These are phyloP conservation scores for Carex scoparia DNA, from an alignment of 176 grass and related monocot genomes.

Conservation along the genomic window DNA sequence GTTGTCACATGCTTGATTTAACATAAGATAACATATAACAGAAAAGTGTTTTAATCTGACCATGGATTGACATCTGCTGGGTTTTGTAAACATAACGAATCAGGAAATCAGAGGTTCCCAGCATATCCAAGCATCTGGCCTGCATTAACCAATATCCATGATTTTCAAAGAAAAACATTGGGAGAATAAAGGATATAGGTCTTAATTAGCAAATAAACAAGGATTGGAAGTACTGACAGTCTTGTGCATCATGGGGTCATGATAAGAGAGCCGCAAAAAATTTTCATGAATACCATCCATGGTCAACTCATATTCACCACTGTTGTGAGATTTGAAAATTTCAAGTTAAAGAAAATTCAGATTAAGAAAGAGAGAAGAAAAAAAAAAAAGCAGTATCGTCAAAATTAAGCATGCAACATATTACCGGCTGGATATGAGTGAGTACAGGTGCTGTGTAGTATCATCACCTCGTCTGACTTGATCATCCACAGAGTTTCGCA, in stretches of 20 bases:
- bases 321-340: conserved; percentile 32
- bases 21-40: conserved; percentile 18
- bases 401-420: conserved; percentile 23
- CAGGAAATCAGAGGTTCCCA: conserved; percentile 81
- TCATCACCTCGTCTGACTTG: conserved; percentile 19
- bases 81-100: conserved; percentile 70
- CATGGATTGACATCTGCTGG: conserved; percentile 74
- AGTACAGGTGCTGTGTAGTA: conserved; percentile 53
- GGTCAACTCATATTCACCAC: conserved; percentile 90
- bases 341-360: conserved; percentile 17
- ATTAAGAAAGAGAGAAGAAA: not conserved
- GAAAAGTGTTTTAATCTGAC: conserved; percentile 37
- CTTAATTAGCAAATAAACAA: not conserved
- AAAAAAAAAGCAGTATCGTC: conserved; percentile 31
- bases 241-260: conserved; percentile 91
- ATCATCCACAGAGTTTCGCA: conserved; percentile 36
- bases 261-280: conserved; percentile 74
- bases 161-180: conserved; percentile 11
- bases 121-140: conserved; percentile 77
- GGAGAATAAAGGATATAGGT: not conserved
- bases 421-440: conserved; percentile 88
- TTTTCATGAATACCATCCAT: conserved; percentile 99
- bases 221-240: conserved; percentile 48
- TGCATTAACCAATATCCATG: conserved; percentile 32
- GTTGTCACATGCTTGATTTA: not conserved